Percentiles rank a stretch among this genome's conserved stretches.
Evolutionary conservation across 768 basidiomycete genomes (phyloP).

Genomic region (Tulasnella sp.): DNA sequence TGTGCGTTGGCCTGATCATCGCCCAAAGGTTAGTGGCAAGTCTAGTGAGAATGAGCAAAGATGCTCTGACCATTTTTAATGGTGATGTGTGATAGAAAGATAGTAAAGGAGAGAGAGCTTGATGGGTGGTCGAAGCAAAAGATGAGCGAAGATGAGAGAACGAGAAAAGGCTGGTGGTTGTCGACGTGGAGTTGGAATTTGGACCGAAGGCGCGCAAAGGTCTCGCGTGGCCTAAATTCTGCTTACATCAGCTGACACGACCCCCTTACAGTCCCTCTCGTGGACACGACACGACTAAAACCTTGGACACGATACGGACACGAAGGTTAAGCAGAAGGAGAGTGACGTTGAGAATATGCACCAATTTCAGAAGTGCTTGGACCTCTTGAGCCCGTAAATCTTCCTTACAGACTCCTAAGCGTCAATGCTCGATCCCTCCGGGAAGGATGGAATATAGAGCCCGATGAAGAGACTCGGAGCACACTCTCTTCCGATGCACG

Average conservation of each 20-base stretch:
- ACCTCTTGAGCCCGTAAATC: too few relatives aligned
- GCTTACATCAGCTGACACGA: not conserved
- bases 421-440: too few relatives aligned
- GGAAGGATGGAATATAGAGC: too few relatives aligned
- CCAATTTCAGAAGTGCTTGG: too few relatives aligned
- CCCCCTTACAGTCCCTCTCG: not conserved
- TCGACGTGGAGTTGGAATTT: not conserved
- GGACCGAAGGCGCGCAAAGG: not conserved
- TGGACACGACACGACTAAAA: not conserved
- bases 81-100: not conserved
- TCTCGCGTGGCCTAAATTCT: not conserved
- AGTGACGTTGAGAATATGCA: too few relatives aligned
- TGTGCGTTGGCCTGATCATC: constrained; percentile 5
- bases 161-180: not conserved
- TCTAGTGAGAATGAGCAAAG: too few relatives aligned
- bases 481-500: too few relatives aligned
- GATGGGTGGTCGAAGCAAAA: not conserved
- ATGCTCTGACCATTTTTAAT: not conserved
- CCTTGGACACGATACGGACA: too few relatives aligned
- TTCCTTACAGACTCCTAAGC: too few relatives aligned
- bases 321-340: too few relatives aligned
- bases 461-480: too few relatives aligned
- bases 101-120: not conserved
- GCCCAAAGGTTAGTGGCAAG: too few relatives aligned
- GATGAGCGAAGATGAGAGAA: not conserved